Evolutionary conservation across 2,329 filamentous ascomycete species (phyloP), one percentile per base, ranked within the genome.

Genomic region (Chaetomiaceae sp.): DNA sequence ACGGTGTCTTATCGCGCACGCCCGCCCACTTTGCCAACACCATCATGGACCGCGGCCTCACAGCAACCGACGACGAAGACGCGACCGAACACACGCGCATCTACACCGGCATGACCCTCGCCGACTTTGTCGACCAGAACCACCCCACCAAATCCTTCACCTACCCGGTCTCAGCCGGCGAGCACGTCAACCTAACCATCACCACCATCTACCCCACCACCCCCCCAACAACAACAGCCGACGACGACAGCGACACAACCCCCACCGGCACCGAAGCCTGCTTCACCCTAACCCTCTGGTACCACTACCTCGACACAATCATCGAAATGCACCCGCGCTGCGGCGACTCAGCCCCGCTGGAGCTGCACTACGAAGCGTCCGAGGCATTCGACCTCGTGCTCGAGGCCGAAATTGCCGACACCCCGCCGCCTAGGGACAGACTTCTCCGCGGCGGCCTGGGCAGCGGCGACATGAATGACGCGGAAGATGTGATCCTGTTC

Each of bases 11-110:
- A 21, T 14, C 13, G 25, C 35, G 2, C 16, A 42, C 25, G 4
- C 41, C 53, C 4, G 23, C 21, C 5, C 34, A 53, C n/a, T 58
- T 54, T 12, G 49, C 55, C 17, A 49, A 53, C 35, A 19, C 54
- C 19, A 37, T 58, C 46, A 58, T 50, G 35, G 47, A 54, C 25
- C 51, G 49, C 21, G 56, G 56, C 23, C 47, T 58, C 13, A 50
- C 51, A 9, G 49, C 46, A 6, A 58, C 56, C 4, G 55, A 58
- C 27, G 56, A 58, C 16, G 45, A 51, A 5, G 50, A 50, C 21
- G 19, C 43, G 13, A 33, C 31, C 13, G 43, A 51, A 13, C 21
- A 47, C 19, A 56, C 47, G 3, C 45, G 45, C 14, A 5, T 58
- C 8, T 54, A 50, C 46, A 37, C 56, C 5, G 56, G 54, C 8